Evolutionary conservation across 192 early-diverging fungal species (phyloP).

Genomic region (Backusella australiensis): DNA sequence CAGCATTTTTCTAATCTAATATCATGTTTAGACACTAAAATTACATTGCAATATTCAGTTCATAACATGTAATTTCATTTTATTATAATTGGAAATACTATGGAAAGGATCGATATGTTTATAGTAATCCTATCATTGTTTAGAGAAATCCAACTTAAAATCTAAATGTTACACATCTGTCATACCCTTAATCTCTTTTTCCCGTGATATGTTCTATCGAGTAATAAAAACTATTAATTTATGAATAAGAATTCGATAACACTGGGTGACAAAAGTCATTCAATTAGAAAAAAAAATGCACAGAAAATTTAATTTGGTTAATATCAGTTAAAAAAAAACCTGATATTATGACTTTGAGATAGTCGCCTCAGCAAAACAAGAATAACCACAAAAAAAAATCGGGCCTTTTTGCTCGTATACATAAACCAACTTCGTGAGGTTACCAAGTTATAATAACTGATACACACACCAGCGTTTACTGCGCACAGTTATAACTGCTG

Average conservation of each 20-base stretch:
- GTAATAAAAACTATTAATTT: neutral
- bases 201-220: neutral
- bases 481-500: neutral
- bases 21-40: neutral
- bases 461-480: constrained; percentile 3
- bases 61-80: neutral
- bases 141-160: neutral
- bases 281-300: neutral
- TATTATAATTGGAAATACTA: neutral
- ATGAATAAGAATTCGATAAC: neutral
- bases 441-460: constrained; percentile 7
- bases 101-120: neutral
- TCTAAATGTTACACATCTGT: neutral
- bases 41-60: neutral
- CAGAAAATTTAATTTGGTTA: neutral
- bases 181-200: constrained; percentile 3
- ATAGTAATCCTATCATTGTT: neutral
- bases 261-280: neutral
- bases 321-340: neutral
- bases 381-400: neutral
- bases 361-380: neutral
- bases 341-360: neutral
- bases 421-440: neutral
- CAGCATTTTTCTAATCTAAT: neutral
- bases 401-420: neutral